Percentiles rank a stretch among this genome's conserved stretches.
These are phyloP conservation scores for Bryoglossum gracile DNA, from an alignment of 495 filamentous ascomycete genomes.

Conservation along the genomic window DNA sequence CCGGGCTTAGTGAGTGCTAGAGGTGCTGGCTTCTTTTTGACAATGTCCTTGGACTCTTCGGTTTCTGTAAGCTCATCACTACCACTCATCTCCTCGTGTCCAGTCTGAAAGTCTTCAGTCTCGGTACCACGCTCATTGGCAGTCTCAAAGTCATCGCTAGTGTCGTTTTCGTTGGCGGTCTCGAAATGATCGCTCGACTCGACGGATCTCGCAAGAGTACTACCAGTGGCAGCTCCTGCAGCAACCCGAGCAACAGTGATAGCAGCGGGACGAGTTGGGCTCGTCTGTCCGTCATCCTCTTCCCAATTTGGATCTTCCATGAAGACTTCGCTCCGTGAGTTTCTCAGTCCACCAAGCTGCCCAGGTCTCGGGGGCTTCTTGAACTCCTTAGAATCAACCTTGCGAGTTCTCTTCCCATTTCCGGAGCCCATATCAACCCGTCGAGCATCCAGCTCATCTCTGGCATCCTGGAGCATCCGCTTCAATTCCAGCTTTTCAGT, in stretches of 20 bases:
- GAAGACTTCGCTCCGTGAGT: slow-evolving; percentile 66
- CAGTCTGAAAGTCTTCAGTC: slow-evolving; percentile 92
- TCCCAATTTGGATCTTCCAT: slow-evolving; percentile 90
- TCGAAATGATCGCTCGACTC: slow-evolving; percentile 63
- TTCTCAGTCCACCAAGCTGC: slow-evolving; percentile 70
- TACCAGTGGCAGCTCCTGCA: slow-evolving; percentile 10
- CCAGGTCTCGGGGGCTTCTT: slow-evolving; percentile 70
- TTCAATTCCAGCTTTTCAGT: slow-evolving; percentile 94
- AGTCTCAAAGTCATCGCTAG: slow-evolving; percentile 73
- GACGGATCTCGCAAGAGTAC: slow-evolving; percentile 14
- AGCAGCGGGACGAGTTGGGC: slow-evolving; percentile 33
- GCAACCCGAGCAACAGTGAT: slow-evolving; percentile 14
- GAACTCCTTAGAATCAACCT: slow-evolving; percentile 60
- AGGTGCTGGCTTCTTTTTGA: slow-evolving; percentile 12
- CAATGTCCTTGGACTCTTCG: slow-evolving; percentile 46
- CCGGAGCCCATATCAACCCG: slow-evolving; percentile 44
- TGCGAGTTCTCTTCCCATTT: slow-evolving; percentile 55
- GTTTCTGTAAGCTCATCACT: slow-evolving; percentile 85
- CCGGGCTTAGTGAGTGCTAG: slow-evolving; percentile 27
- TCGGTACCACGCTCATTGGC: slow-evolving; percentile 78
- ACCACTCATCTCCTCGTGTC: slow-evolving; percentile 72
- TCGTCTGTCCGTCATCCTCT: slow-evolving; percentile 52
- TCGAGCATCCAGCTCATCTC: slow-evolving; percentile 81
- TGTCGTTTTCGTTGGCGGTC: slow-evolving; percentile 68
- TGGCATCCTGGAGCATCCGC: slow-evolving; percentile 90